These are phyloP conservation scores for Melampsora americana DNA, from an alignment of 1,284 basidiomycete species.

Conservation along the genomic window DNA sequence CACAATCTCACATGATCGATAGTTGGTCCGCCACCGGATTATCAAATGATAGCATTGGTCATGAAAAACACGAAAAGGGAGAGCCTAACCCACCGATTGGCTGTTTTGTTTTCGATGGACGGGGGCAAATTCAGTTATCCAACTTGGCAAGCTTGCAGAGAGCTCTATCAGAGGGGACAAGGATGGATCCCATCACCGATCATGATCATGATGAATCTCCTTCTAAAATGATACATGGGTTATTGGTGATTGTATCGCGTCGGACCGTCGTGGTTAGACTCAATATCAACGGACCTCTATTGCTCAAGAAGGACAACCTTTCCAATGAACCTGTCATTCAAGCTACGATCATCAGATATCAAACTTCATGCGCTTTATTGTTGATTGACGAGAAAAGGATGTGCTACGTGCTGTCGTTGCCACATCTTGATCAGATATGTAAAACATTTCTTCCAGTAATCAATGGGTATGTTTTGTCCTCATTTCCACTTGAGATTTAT, in stretches of 20 bases:
- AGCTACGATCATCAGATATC: slow-evolving; percentile 20
- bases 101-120: slow-evolving; percentile 25
- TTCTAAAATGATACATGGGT: neutral
- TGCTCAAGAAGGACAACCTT: slow-evolving; percentile 19
- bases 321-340: slow-evolving; percentile 13
- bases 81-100: slow-evolving; percentile 1
- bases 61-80: slow-evolving; percentile 14
- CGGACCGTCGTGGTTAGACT: slow-evolving; percentile 4
- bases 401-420: slow-evolving; percentile 30
- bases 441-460: slow-evolving; percentile 20
- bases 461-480: slow-evolving; percentile 7
- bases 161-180: slow-evolving; percentile 19
- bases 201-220: slow-evolving; percentile 1
- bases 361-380: slow-evolving; percentile 19
- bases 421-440: slow-evolving; percentile 33
- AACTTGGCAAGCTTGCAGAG: slow-evolving; percentile 15
- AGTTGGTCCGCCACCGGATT: slow-evolving; percentile 29
- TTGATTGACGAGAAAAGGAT: slow-evolving; percentile 33
- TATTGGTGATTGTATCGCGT: slow-evolving; percentile 29
- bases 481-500: neutral
- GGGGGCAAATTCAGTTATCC: slow-evolving; percentile 11
- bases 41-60: slow-evolving; percentile 14
- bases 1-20: slow-evolving; percentile 38
- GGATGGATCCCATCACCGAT: slow-evolving; percentile 14
- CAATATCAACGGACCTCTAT: slow-evolving; percentile 31